Base-by-base conservation (phyloP, 2,329 filamentous ascomycete genomes). In the Pseudocercospora fijiensis region DNA sequence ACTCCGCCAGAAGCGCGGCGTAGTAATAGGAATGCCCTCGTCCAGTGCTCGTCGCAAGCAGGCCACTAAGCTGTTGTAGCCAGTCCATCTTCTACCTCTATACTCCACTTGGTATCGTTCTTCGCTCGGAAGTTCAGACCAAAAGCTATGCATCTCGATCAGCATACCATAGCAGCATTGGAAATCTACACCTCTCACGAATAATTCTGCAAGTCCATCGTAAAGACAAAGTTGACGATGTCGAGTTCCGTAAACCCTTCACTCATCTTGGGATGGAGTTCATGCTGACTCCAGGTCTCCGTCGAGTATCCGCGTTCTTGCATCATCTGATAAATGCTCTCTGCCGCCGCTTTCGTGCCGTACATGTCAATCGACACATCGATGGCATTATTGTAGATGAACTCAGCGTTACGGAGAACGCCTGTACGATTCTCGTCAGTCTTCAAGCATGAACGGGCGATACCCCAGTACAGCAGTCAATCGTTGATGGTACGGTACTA, bases 161-260 rank as follows among this genome's bases (percentile, higher is more conserved):
- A 67, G 61, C 27, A 18, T 18, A 3, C 28, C 16, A 24, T 27
- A 2, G 28, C 13, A n/a, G 3, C 11, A n/a, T 22, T 26, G 28
- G 22, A 24, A 3, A 24, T 24, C 13, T n/a, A 49, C 8, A 26
- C 60, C 69, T 47, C 56, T 47, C 56, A 73, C 63, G 72, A 96
- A 75, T 98, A 99, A 76, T 99, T 99, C 57, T 99, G 81, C 27
- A 99, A 78, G 76, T 99, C 95, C 92, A 99, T 96, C 20, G 91
- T 92, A 76, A 99, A 98, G 72, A 99, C 94, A 75, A 99, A 98
- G 67, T 91, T 89, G 22, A 96, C 86, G 18, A 74, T 69, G 18
- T 73, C 73, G 2, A 73, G 58, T 26, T 75, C 74, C 5, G 65
- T 65, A 27, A 74, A 73, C 10, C 71, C 73, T 52, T 74, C 69